Percentiles rank a stretch among this genome's conserved stretches.
Evolutionary conservation across 108 stramenopile genomes (phyloP).

Genomic region (Chaetoceros muelleri): DNA sequence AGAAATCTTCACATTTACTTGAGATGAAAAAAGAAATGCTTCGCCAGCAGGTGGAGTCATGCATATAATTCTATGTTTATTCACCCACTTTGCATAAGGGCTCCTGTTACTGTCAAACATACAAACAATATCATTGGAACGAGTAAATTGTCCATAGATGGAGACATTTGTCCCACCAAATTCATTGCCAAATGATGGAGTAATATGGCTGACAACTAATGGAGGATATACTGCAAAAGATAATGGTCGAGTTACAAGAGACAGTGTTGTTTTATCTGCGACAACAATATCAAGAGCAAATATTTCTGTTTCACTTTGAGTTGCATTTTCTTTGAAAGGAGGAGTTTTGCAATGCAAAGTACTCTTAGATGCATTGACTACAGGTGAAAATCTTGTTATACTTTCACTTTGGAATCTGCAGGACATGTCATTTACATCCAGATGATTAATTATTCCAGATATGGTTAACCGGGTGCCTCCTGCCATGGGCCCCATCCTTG

Average conservation of each 20-base stretch:
- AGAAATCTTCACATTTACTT: neutral
- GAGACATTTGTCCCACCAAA: neutral
- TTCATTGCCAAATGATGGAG: neutral
- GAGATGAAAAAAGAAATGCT: neutral
- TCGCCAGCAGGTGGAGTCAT: neutral
- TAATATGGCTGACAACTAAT: neutral
- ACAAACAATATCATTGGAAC: neutral
- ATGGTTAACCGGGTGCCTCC: slow-evolving; percentile 7
- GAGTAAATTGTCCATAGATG: neutral
- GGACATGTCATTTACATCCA: neutral
- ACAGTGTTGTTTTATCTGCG: neutral
- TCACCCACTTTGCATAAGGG: neutral
- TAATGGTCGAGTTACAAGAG: neutral
- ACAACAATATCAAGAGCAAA: neutral
- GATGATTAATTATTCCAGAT: neutral
- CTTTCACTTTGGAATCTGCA: neutral
- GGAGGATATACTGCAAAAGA: neutral
- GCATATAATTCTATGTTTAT: neutral
- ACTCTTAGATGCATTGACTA: neutral
- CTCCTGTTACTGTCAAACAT: neutral
- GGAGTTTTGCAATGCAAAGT: neutral
- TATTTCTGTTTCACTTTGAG: neutral
- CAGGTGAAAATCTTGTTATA: neutral
- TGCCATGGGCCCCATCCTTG: slow-evolving; percentile 10
- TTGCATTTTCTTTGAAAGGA: neutral